These are phyloP conservation scores for Rhizophora apiculata DNA, from an alignment of 345 rosid species.

Conservation along the genomic window DNA sequence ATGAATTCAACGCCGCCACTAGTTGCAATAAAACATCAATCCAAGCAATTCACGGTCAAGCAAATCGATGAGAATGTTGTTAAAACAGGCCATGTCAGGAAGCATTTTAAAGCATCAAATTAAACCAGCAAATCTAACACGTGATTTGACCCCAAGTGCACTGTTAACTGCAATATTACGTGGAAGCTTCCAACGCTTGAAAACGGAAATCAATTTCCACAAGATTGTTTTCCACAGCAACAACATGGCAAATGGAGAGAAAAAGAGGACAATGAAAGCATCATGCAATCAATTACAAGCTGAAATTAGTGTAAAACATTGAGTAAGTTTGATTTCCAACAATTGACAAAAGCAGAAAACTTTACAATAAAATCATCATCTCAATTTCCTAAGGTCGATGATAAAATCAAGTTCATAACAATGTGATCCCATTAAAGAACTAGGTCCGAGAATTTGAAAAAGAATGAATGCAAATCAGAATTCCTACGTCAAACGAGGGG, in stretches of 20 bases:
- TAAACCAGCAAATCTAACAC: too few relatives aligned
- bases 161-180: too few relatives aligned
- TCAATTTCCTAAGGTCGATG: neutral
- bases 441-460: too few relatives aligned
- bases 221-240: too few relatives aligned
- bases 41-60: too few relatives aligned
- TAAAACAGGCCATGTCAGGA: too few relatives aligned
- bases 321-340: neutral
- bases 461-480: neutral
- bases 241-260: neutral
- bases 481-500: neutral
- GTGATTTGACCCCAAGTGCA: too few relatives aligned
- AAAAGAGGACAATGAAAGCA: neutral
- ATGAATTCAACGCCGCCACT: neutral
- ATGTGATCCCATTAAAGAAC: neutral
- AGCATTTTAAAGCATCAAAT: too few relatives aligned
- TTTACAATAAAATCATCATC: neutral
- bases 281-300: neutral
- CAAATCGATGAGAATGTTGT: too few relatives aligned
- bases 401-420: neutral
- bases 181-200: too few relatives aligned
- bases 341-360: neutral
- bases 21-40: too few relatives aligned
- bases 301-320: neutral
- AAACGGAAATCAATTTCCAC: too few relatives aligned